Base-by-base conservation (phyloP, 1,139 yeast genomes). In the Blastobotrys indianensis region DNA sequence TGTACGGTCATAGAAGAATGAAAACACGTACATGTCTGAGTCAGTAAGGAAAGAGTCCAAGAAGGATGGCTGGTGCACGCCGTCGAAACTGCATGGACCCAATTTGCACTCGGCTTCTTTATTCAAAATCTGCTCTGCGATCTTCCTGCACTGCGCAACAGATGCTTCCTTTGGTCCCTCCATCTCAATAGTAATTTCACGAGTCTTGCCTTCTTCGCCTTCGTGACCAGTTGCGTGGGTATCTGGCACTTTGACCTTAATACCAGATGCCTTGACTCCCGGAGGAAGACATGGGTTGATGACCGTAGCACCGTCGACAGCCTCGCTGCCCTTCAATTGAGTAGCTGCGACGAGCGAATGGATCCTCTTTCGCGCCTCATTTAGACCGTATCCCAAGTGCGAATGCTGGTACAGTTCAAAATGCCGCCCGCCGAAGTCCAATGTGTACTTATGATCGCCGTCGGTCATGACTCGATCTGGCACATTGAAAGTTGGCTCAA, bases 11-110 rank as follows among this genome's bases (percentile, higher is more conserved):
- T 88, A 92, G 69, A 92, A 92, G 73, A 80, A 92, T 10, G 97
- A 90, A 67, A 94, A 88, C 33, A 90, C 81, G 66, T 74, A 92
- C 77, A 92, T 76, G 59, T 90, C 97, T 36, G 79, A 76, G 39
- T 78, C 67, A 44, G 71, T 73, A 47, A 77, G 75, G 74, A 92
- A 90, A 11, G 94, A 78, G 54, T 75, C 79, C 39, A 80, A 78
- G 57, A 92, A 73, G 2, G 95, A 83, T 5, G 99, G 99, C 70
- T 92, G 98, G 64, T 92, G 94, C 45, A 88, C 83, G 59, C 99
- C 98, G 61, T 90, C 87, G 75, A 92, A 92, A 1, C 97, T 86
- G 67, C 99, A 92, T 44, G 98, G 95, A 51, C 79, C 77, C 37
- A 73, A 62, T 1, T 70, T 63, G 72, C 99, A 92, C 51, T 74